These are phyloP conservation scores for Prunella vulgaris DNA, from an alignment of 257 asterid genomes.

Conservation along the genomic window DNA sequence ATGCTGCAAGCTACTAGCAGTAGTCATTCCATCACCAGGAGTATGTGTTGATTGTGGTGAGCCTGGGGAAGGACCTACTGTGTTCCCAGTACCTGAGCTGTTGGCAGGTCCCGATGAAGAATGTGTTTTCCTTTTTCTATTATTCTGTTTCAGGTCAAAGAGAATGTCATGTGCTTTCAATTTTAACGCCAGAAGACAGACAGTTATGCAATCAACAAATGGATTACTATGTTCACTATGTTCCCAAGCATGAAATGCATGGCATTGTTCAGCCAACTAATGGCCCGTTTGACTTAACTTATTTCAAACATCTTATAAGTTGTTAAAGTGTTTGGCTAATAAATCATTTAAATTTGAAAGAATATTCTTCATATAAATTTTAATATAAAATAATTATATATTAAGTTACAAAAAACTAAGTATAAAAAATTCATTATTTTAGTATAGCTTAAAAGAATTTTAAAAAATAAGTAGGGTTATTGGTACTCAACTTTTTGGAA, in stretches of 20 bases:
- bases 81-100: constrained; percentile 80
- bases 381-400: too few species aligned
- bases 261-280: constrained; percentile 10
- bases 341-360: too few species aligned
- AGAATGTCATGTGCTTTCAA: constrained; percentile 17
- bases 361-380: too few species aligned
- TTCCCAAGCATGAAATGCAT: background rate
- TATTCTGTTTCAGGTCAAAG: constrained; percentile 47
- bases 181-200: constrained; percentile 2
- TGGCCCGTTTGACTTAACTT: too few species aligned
- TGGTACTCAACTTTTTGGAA: too few species aligned
- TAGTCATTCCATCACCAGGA: constrained; percentile 85
- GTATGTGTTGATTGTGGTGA: constrained; percentile 95
- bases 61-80: constrained; percentile 71
- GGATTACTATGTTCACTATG: background rate
- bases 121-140: constrained; percentile 85
- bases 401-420: too few species aligned
- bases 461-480: too few species aligned
- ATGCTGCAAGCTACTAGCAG: constrained; percentile 79
- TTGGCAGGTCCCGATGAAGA: constrained; percentile 93
- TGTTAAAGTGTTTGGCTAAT: too few species aligned
- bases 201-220: background rate
- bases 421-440: too few species aligned
- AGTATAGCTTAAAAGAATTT: too few species aligned
- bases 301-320: too few species aligned